A percentile compares a stretch with the other conserved stretches of the same genome.
Conservation (phyloP, 2,329 filamentous ascomycete genomes). For the Pseudogymnoascus sp. region DNA sequence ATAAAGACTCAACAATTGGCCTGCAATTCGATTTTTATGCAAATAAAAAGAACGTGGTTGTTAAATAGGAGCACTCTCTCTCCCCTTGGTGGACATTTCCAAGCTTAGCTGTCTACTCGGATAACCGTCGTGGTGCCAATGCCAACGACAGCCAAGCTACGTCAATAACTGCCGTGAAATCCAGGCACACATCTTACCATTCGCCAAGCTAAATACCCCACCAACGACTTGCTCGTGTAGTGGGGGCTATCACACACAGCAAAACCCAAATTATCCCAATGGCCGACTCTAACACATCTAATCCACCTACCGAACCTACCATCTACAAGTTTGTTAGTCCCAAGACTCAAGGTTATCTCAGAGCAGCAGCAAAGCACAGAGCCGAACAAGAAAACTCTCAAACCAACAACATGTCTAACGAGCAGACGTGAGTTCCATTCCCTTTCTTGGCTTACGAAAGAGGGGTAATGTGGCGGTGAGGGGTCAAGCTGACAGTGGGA, state of each 20-base stretch:
- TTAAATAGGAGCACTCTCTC: conserved; percentile 11
- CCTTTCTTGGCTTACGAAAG: background rate
- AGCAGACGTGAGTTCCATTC: conserved; percentile 66
- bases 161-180: background rate
- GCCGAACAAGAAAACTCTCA: conserved; percentile 29
- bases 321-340: conserved; percentile 42
- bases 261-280: conserved; percentile 14
- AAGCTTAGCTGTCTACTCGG: conserved; percentile 13
- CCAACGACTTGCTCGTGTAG: background rate
- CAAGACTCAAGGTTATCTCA: conserved; percentile 41
- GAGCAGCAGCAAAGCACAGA: conserved; percentile 30
- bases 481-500: conserved; percentile 28
- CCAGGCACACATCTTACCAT: background rate
- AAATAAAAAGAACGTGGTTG: conserved; percentile 9
- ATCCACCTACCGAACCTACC: conserved; percentile 30
- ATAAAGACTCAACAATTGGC: conserved; percentile 5
- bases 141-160: conserved; percentile 5
- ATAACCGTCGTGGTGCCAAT: background rate
- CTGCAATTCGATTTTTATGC: background rate
- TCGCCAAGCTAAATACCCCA: conserved; percentile 10
- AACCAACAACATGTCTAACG: conserved; percentile 60
- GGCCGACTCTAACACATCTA: conserved; percentile 16
- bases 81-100: conserved; percentile 4
- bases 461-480: conserved; percentile 22
- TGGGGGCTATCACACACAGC: conserved; percentile 9